Conservation (phyloP, 176 grass and related monocot species). For the Elymus sibiricus region DNA sequence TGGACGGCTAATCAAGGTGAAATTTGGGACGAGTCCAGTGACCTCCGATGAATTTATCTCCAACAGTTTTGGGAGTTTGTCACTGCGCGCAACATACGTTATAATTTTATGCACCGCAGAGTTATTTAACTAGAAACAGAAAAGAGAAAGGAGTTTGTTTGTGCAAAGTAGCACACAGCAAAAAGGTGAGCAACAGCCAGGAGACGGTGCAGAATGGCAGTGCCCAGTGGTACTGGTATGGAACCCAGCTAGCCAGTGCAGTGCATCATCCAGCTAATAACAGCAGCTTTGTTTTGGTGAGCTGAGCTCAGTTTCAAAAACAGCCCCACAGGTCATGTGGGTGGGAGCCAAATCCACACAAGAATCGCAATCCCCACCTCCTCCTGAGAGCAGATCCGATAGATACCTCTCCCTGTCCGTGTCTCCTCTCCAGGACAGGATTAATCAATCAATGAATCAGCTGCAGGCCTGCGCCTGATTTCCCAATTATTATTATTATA, state of each 20-base stretch:
- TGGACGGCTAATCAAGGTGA: no score
- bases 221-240: background rate
- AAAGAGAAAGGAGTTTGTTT: no score
- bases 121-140: no score
- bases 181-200: no score
- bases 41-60: no score
- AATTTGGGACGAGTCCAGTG: no score
- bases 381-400: conserved; percentile 5
- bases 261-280: background rate
- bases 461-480: background rate
- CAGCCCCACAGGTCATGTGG: conserved; percentile 6
- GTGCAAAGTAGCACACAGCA: no score
- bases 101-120: no score
- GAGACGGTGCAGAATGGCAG: background rate
- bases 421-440: background rate
- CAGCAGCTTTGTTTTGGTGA: background rate
- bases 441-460: background rate
- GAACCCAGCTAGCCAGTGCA: background rate
- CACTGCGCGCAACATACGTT: no score
- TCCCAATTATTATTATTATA: conserved; percentile 2
- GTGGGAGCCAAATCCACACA: conserved; percentile 1
- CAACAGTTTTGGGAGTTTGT: no score
- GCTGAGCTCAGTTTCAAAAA: conserved; percentile 6
- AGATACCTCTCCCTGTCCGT: background rate
- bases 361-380: background rate